These are phyloP conservation scores for Amphibolis antarctica DNA, from an alignment of 106 monocot species.

Conservation along the genomic window DNA sequence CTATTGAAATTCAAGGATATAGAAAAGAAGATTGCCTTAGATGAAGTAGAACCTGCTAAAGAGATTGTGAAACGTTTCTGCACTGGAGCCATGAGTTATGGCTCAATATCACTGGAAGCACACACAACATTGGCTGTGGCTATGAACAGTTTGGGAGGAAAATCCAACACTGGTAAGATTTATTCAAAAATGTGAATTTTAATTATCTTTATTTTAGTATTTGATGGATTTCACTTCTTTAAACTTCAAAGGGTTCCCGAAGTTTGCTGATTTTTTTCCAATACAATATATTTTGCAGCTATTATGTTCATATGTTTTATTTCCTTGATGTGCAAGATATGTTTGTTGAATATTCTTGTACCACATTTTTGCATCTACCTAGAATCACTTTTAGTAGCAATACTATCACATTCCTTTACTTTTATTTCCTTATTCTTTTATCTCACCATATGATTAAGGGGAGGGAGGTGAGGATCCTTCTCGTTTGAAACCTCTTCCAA, in stretches of 20 bases:
- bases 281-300: no score
- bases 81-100: conserved; percentile 98
- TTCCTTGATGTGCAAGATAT: no score
- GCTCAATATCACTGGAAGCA: conserved; percentile 90
- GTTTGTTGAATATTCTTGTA: no score
- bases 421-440: background rate
- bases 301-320: no score
- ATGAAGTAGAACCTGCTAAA: conserved; percentile 80
- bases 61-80: conserved; percentile 88
- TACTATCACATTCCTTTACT: no score
- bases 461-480: conserved; percentile 92
- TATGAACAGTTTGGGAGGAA: conserved; percentile 93
- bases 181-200: background rate
- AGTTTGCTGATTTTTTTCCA: no score
- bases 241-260: no score
- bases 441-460: conserved; percentile 25
- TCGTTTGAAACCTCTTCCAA: conserved; percentile 66
- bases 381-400: no score
- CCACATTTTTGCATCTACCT: no score
- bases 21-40: conserved; percentile 37
- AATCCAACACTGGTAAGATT: conserved; percentile 81
- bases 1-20: conserved; percentile 80
- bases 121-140: conserved; percentile 82
- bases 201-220: background rate
- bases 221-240: background rate